These are phyloP conservation scores for Pichia heedii DNA, from an alignment of 805 yeast species.

Conservation along the genomic window DNA sequence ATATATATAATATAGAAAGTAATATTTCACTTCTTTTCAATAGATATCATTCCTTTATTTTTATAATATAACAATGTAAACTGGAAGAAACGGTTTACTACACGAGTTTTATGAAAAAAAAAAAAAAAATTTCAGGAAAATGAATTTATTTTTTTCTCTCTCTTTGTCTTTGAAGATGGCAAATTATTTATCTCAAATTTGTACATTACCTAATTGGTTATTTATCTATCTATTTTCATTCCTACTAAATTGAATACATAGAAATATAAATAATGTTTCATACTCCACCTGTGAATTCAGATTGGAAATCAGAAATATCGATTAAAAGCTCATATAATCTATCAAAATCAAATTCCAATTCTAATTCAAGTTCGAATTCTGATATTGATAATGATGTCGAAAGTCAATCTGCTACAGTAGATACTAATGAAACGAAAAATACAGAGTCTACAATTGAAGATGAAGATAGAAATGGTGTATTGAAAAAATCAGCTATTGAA, in stretches of 20 bases:
- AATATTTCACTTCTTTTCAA: too few relatives aligned
- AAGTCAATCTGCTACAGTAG: constrained; percentile 1
- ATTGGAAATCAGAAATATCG: constrained; percentile 22
- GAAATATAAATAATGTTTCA: constrained; percentile 19
- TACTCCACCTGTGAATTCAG: constrained; percentile 27
- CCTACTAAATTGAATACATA: not conserved
- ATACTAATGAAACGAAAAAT: not conserved
- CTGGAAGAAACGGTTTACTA: too few relatives aligned
- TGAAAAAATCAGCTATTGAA: not conserved
- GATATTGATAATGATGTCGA: not conserved
- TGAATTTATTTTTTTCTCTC: too few relatives aligned
- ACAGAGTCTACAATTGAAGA: not conserved
- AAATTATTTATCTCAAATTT: too few relatives aligned
- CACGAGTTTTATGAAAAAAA: too few relatives aligned
- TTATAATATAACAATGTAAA: too few relatives aligned
- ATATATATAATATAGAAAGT: too few relatives aligned
- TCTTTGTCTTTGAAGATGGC: too few relatives aligned
- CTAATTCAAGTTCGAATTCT: constrained; percentile 1
- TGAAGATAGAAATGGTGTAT: not conserved
- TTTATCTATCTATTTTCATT: too few relatives aligned
- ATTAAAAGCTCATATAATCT: constrained; percentile 18
- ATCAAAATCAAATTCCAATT: not conserved
- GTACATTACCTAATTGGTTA: too few relatives aligned
- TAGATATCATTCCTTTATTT: too few relatives aligned
- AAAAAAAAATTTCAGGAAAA: too few relatives aligned